Base-by-base conservation (phyloP, 306 rosid species). In the Trifolium repens region DNA sequence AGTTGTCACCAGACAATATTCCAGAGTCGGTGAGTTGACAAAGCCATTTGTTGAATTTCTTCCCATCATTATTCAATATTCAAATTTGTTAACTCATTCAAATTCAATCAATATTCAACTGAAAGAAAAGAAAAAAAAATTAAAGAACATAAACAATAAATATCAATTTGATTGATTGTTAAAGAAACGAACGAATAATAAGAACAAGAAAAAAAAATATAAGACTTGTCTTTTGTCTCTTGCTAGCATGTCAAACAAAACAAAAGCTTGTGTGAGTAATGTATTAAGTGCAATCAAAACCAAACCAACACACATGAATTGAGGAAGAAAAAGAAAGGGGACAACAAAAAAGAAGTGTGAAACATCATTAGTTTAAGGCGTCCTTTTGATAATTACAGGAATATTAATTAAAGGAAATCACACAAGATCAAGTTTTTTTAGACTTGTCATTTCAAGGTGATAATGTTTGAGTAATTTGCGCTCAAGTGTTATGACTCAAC, bases 121-220 rank as follows among this genome's bases (percentile, higher is more conserved):
- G 17, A 11, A 1, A 22, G 24, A 22, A 22, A 22, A 22, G 24
- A 22, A 22, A 62, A 40, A 13, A 9, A 73, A 60, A 44, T 11
- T 15, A 27, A 66, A 57, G 6, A 27, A 27, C 30, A 27, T 27
- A 52, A 5, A 26, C 27, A 55, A 14, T 30, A 52, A 37, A 22
- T 1, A 39, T n/a, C 63, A 60, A 43, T 50, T 32, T 40, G 52
- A 53, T 26, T 49, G 73, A 67, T 15, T 3, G 58, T 55, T 39
- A 73, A 47, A 58, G 40, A 82, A 76, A 4, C 37, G 10, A 81
- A 72, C 35, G 5, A 79, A 52, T 27, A 76, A 68, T 13, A 53
- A 52, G 32, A n/a, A 37, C 6, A 75, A 59, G 24, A 3, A 8
- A 52, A 10, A 27, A 26, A 58, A 47, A 46, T 37, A 7, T 16